A percentile compares a stretch with the other conserved stretches of the same genome.
phyloP scores from a whole-genome alignment of 768 basidiomycete genomes.

The Podaxis pistillaris region DNA sequence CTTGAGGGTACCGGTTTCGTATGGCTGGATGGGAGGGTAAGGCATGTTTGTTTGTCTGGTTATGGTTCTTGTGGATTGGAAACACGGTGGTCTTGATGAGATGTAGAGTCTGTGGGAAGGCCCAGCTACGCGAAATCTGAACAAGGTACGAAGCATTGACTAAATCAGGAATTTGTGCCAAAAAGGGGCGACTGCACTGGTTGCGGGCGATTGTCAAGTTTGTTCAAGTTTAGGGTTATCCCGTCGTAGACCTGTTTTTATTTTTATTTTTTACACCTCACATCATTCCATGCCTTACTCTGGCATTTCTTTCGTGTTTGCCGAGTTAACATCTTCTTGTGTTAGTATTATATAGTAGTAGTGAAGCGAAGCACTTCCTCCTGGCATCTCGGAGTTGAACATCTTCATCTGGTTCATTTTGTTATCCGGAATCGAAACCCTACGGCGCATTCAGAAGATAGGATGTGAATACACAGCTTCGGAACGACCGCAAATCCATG shows the following conservation, averaged over 20 bases:
- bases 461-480: too few species aligned
- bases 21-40: constrained; percentile 72
- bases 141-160: background rate
- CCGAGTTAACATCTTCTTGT: background rate
- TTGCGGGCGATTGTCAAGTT: too few species aligned
- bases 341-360: too few species aligned
- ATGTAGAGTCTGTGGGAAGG: background rate
- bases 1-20: constrained; percentile 60
- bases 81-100: background rate
- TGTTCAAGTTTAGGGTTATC: too few species aligned
- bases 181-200: background rate
- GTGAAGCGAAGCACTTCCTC: too few species aligned
- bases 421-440: too few species aligned
- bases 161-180: background rate
- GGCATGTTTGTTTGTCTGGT: constrained; percentile 24
- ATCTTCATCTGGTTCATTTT: too few species aligned
- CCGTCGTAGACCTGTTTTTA: too few species aligned
- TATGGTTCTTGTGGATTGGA: background rate
- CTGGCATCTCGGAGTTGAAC: too few species aligned
- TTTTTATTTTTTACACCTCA: too few species aligned
- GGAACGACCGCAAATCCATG: too few species aligned
- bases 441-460: too few species aligned
- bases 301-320: background rate
- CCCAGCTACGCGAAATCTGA: background rate
- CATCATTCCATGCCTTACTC: background rate